phyloP scores from a whole-genome alignment of 495 filamentous ascomycete species.

The Penicillium soppii region DNA sequence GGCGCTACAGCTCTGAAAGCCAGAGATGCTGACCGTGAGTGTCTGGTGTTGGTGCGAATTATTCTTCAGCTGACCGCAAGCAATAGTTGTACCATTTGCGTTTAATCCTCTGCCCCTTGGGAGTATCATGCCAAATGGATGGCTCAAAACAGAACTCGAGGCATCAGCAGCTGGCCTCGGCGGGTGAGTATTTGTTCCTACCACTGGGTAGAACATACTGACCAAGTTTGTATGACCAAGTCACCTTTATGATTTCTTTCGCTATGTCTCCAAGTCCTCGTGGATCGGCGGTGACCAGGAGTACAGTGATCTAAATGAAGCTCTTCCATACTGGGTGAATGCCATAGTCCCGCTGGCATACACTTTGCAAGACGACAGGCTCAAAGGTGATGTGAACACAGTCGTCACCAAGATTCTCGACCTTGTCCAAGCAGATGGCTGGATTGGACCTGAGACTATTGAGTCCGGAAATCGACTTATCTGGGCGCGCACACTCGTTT shows the following conservation, averaged over 20 bases:
- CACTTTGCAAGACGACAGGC: conserved; percentile 48
- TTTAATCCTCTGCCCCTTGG: conserved; percentile 55
- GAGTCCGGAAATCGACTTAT: conserved; percentile 42
- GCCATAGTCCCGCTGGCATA: conserved; percentile 65
- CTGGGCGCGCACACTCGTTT: conserved; percentile 55
- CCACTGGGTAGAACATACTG: not conserved
- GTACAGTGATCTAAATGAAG: conserved; percentile 60
- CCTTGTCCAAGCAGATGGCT: conserved; percentile 56
- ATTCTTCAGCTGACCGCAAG: not conserved
- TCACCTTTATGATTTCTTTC: conserved; percentile 60
- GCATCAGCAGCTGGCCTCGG: conserved; percentile 55
- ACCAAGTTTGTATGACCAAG: conserved; percentile 22
- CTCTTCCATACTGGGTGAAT: conserved; percentile 66
- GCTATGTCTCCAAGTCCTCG: conserved; percentile 50
- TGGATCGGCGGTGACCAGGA: conserved; percentile 58
- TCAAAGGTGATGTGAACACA: conserved; percentile 54
- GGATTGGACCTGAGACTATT: conserved; percentile 59
- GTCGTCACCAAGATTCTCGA: conserved; percentile 50
- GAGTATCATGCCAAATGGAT: conserved; percentile 56
- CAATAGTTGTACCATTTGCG: conserved; percentile 35
- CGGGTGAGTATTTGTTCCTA: conserved; percentile 8
- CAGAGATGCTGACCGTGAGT: not conserved
- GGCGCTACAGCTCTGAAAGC: not conserved
- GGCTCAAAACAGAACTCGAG: conserved; percentile 58
- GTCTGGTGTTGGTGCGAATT: not conserved